Conservation (phyloP, 345 rosid species). For the Kandelia obovata region DNA sequence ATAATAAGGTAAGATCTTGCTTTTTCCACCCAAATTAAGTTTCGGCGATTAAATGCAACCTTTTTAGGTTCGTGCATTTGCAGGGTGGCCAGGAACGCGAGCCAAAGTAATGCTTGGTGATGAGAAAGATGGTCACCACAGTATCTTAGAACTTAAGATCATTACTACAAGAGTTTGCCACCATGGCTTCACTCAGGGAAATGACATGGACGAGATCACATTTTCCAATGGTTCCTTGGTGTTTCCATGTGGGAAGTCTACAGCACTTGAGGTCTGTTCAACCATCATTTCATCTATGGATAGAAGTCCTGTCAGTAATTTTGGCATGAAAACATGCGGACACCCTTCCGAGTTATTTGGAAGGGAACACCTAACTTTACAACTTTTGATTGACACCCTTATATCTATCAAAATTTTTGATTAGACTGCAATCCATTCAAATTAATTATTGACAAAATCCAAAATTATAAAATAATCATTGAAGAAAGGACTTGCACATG, state of each 20-base stretch:
- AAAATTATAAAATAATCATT: no score
- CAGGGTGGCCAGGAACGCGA: constrained; percentile 99
- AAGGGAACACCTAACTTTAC: no score
- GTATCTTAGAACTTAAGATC: constrained; percentile 59
- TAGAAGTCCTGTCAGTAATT: neutral
- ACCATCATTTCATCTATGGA: neutral
- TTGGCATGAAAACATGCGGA: neutral
- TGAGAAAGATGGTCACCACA: constrained; percentile 32
- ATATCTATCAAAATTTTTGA: no score
- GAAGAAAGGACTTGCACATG: no score
- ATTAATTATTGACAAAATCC: no score
- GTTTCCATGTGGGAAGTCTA: constrained; percentile 64
- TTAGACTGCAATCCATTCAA: no score
- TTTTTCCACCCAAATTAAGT: constrained; percentile 6
- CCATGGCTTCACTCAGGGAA: constrained; percentile 14
- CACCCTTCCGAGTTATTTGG: neutral
- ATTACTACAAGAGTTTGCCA: constrained; percentile 58
- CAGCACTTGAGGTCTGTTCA: constrained; percentile 64
- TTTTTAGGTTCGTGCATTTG: constrained; percentile 87
- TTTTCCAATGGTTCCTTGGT: constrained; percentile 52
- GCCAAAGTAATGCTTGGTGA: constrained; percentile 54
- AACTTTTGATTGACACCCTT: no score
- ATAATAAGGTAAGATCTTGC: constrained; percentile 62
- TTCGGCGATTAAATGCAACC: constrained; percentile 30
- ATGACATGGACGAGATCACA: constrained; percentile 40